Evolutionary conservation across 164 flowering plant genomes (phyloP), one percentile per base, ranked within the genome.

Genomic region (Vitis rotundifolia): DNA sequence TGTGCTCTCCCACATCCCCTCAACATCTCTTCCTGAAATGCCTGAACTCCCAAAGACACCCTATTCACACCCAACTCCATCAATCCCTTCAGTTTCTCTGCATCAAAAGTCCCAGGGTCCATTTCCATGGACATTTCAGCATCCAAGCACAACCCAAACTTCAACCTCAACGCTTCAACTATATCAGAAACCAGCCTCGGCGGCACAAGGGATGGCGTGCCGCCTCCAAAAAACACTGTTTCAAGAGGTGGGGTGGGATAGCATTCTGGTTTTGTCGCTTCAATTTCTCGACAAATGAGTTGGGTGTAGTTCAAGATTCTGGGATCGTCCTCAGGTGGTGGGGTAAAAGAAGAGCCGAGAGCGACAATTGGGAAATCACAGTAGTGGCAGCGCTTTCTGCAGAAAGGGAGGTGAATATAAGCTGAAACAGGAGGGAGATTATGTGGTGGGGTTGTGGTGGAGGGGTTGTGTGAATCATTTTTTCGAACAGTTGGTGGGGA

Each of bases 321-420:
- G 0, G 98, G 97, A 84, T 95, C 98, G 54, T 84, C 82, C 7
- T 83, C 83, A 10, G 71, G 29, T 37, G 70, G 79, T 37, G 70
- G 79, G 66, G 22, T 56, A 0, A 84, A 61, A 18, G 92, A 74
- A 18, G 89, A 81, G 68, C 94, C 94, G 10, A 94, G 95, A 69
- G 99, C 99, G 11, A 94, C 85, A 22, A 94, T 87, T 2, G 97
- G 91, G 87, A 94, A 94, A 81, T 94, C 97, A 63, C 99, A 95
- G 82, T 95, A 95, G 81, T 91, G 91, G 84, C 98, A 95, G 73
- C 98, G 94, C 64, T 86, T 93, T 60, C 98, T 79, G 71, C 99
- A 93, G 89, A 93, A 93, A 2, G 98, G 98, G 53, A 95, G 98
- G 86, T 95, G 98, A 57, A 95, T 61, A 79, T 95, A 95, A 47